Base-by-base conservation (phyloP, 768 basidiomycete species). In the Mycena venus region DNA sequence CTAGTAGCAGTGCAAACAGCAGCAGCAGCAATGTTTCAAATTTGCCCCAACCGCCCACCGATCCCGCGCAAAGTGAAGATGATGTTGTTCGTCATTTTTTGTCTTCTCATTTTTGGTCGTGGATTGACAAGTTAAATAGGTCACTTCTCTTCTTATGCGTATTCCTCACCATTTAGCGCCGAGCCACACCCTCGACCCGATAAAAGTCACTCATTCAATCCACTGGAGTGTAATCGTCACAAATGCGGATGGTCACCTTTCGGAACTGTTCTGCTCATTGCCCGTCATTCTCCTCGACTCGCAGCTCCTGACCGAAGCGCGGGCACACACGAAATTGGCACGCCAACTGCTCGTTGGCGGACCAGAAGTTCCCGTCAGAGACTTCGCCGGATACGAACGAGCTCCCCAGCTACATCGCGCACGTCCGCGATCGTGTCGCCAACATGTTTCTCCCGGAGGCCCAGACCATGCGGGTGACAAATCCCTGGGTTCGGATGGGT, bases 251-350 rank as follows among this genome's bases (percentile, higher is more conserved):
- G 97, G 97, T 0, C 98, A 99, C 80, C 93, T 92, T 6, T 97
- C 96, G 7, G 97, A 99, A 82, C 87, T 99, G 12, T 92, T 96
- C 23, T 99, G 98, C 82, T 96, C 96, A 1, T 88, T 99, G 6
- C 98, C 98, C 0, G 83, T 99, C 34, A 91, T 94, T 78, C 88
- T 99, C 47, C 92, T 99, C 25, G 93, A 97, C 75, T 81, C 89
- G 71, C 86, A 90, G 17, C 85, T 98, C 1, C 86, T 95, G 29
- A 89, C 91, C 19, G 97, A 99, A 80, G 93, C 95, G 1, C 87
- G 92, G 32, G 85, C 88, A 5, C 89, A 92, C 25, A 94, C 96
- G 2, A 87, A 91, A 29, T 86, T 87, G 5, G 96, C 96, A 0
- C 91, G 97, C n/a, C 91, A 93, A 12, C 84, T 96, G 8, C 88